Evolutionary conservation across 805 yeast species (phyloP), one percentile per base, ranked within the genome.

Genomic region (Blastobotrys chiropterorum): DNA sequence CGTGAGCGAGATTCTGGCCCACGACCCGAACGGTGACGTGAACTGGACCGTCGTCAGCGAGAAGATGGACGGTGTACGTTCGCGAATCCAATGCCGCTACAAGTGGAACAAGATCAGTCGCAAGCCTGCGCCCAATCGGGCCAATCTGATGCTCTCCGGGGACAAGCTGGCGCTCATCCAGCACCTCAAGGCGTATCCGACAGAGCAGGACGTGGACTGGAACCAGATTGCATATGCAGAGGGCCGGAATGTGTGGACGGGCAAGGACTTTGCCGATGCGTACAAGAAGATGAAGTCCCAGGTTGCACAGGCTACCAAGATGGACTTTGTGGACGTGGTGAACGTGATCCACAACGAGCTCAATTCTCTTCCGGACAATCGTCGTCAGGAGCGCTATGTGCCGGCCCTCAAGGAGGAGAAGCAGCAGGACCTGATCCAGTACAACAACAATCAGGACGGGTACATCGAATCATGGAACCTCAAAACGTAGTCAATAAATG

Each of bases 41-140:
- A 92, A 92, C 66, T 92, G 98, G 97, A 90, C 97, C 0, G 72
- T 82, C 3, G 95, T 92, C 2, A 83, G 92, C 62, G 98, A 92
- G 65, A 73, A 79, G 47, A 89, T 92, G 95, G 83, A 87, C 34
- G 97, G 97, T 2, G 74, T 81, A 1, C 77, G 98, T 56, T 86
- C 96, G 1, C 76, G 98, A 59, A 90, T 92, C 57, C 98, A 92
- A 69, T 90, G 97, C 66, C 79, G 98, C 53, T 92, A 92, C 69
- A 92, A 92, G 66, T 92, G 97, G 97, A 85, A 85, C 63, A 92
- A 90, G 68, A 62, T 90, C 3, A 68, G 82, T 49, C 83, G 81
- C 61, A 73, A 85, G 53, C 31, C 13, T 2, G 15, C 44, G 4
- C 85, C 83, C 55, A 77, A 79, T 1, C 59, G 68, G 15, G 66